phyloP scores from a whole-genome alignment of 306 rosid genomes.

The Parietaria judaica region DNA sequence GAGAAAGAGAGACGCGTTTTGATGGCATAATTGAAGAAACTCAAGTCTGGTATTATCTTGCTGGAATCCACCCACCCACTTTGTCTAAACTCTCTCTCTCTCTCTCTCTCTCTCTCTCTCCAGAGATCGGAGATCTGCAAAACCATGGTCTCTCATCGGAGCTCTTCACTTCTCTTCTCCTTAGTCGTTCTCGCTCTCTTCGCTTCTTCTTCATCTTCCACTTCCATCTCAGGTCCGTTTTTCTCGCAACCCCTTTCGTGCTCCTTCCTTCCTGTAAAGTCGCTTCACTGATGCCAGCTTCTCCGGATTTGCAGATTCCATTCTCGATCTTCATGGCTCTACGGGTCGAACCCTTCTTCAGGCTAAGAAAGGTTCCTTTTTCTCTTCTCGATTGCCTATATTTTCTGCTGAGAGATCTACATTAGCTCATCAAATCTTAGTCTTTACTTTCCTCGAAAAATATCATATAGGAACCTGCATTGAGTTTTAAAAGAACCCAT shows the following conservation, averaged over 20 bases:
- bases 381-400: not conserved
- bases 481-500: too few relatives aligned
- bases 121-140: not conserved
- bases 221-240: conserved; percentile 48
- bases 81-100: too few relatives aligned
- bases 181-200: conserved; percentile 30
- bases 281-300: not conserved
- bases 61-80: too few relatives aligned
- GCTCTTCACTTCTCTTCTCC: conserved; percentile 28
- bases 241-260: not conserved
- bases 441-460: too few relatives aligned
- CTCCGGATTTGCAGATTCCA: conserved; percentile 32
- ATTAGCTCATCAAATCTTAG: too few relatives aligned
- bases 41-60: too few relatives aligned
- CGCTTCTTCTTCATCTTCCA: conserved; percentile 39
- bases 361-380: conserved; percentile 53
- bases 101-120: too few relatives aligned
- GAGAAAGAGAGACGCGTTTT: too few relatives aligned
- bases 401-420: not conserved
- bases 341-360: conserved; percentile 72
- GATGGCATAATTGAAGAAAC: too few relatives aligned
- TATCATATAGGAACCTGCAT: too few relatives aligned
- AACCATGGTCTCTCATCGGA: conserved; percentile 37
- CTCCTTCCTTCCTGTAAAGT: conserved; percentile 5
- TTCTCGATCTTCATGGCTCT: conserved; percentile 38